These are phyloP conservation scores for Fraxinus floribunda DNA, from an alignment of 305 asterid genomes.

Conservation along the genomic window DNA sequence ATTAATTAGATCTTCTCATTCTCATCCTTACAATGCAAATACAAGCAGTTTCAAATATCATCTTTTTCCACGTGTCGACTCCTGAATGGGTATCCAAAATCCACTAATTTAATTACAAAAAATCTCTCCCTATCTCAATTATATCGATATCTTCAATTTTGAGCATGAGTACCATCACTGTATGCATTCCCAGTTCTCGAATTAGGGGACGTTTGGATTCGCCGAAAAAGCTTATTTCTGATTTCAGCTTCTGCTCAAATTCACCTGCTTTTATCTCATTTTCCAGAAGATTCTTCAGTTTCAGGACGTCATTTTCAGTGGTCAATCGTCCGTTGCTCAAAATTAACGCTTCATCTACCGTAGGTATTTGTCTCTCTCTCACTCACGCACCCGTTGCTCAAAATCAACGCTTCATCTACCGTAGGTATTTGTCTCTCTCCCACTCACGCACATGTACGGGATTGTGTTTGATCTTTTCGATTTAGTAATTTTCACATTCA, in stretches of 20 bases:
- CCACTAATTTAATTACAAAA: not conserved
- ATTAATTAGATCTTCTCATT: not conserved
- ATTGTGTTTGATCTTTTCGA: not conserved
- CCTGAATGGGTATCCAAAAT: not conserved
- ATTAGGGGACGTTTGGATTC: constrained; percentile 11
- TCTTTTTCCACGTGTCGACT: not conserved
- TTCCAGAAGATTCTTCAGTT: constrained; percentile 20
- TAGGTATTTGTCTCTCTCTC: constrained; percentile 22
- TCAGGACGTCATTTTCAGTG: constrained; percentile 32
- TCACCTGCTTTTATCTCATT: constrained; percentile 21
- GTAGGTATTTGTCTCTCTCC: no score
- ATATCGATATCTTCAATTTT: constrained; percentile 15
- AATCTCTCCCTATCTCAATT: constrained; percentile 1
- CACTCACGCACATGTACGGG: not conserved
- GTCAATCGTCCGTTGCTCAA: constrained; percentile 11
- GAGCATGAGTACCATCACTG: constrained; percentile 25
- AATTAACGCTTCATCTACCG: constrained; percentile 31
- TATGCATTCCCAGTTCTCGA: constrained; percentile 18
- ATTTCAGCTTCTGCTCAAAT: constrained; percentile 19
- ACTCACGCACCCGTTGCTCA: not conserved
- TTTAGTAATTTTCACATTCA: not conserved
- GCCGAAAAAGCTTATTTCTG: constrained; percentile 16
- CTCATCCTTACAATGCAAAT: not conserved
- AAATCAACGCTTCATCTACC: no score
- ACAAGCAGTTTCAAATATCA: not conserved